Percentiles rank a stretch among this genome's conserved stretches.
Evolutionary conservation across 805 yeast genomes (phyloP).

Genomic region (Jamesozyma gamospora): DNA sequence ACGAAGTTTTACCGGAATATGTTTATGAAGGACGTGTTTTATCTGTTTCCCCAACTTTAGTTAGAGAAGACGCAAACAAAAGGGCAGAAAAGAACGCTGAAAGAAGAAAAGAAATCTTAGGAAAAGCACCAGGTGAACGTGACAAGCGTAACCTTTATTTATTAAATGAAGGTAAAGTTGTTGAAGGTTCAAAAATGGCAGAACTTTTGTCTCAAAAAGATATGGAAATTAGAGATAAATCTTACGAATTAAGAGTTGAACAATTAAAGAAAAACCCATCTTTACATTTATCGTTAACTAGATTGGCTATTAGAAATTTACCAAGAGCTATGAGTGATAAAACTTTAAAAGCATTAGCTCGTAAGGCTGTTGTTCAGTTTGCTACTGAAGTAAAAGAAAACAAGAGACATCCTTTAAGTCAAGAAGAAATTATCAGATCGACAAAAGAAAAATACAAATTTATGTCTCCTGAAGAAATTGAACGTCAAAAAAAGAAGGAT

Average conservation of each 20-base stretch:
- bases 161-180: slow-evolving; percentile 88
- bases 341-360: slow-evolving; percentile 80
- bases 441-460: slow-evolving; percentile 48
- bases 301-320: slow-evolving; percentile 87
- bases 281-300: slow-evolving; percentile 83
- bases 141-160: slow-evolving; percentile 81
- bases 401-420: slow-evolving; percentile 71
- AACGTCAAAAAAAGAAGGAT: slow-evolving; percentile 38
- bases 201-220: slow-evolving; percentile 58
- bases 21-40: slow-evolving; percentile 89
- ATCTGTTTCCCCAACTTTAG: slow-evolving; percentile 76
- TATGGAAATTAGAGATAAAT: slow-evolving; percentile 78
- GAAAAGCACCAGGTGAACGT: slow-evolving; percentile 67
- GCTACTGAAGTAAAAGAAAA: slow-evolving; percentile 77
- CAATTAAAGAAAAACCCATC: slow-evolving; percentile 87
- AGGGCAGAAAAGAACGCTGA: slow-evolving; percentile 65
- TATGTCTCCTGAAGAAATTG: slow-evolving; percentile 32
- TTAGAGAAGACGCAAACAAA: slow-evolving; percentile 67
- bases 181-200: slow-evolving; percentile 71
- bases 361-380: slow-evolving; percentile 89
- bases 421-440: slow-evolving; percentile 82
- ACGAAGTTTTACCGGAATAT: slow-evolving; percentile 80
- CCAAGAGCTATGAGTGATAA: slow-evolving; percentile 89
- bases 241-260: slow-evolving; percentile 74
- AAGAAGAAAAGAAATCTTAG: slow-evolving; percentile 64